These are phyloP conservation scores for Ganoderma meredithae DNA, from an alignment of 1,284 basidiomycete species.

Conservation along the genomic window DNA sequence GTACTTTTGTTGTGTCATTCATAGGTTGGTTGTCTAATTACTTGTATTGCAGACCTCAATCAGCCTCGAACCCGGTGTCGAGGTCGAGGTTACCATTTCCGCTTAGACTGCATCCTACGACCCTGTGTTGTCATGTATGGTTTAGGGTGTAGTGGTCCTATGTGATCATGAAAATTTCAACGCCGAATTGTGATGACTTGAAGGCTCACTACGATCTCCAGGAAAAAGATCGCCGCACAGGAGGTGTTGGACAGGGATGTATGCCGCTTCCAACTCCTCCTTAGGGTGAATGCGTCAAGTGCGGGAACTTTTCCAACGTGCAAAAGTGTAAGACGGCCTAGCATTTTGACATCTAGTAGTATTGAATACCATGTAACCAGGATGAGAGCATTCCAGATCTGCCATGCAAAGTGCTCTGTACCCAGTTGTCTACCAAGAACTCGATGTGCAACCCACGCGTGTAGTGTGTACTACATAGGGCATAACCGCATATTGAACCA, in stretches of 20 bases:
- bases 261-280: no score
- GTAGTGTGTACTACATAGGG: constrained; percentile 25
- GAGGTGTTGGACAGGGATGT: not conserved
- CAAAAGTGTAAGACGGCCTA: not conserved
- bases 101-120: constrained; percentile 42
- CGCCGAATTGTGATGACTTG: no score
- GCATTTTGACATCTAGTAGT: not conserved
- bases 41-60: constrained; percentile 82
- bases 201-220: not conserved
- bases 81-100: constrained; percentile 99
- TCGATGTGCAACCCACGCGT: constrained; percentile 5
- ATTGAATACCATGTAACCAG: not conserved
- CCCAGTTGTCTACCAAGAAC: constrained; percentile 19
- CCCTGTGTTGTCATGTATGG: constrained; percentile 24
- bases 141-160: constrained; percentile 26
- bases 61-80: constrained; percentile 98
- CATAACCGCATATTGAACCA: constrained; percentile 33
- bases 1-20: constrained; percentile 40
- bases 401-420: not conserved
- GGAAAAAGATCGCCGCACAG: not conserved
- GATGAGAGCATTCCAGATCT: not conserved
- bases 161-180: constrained; percentile 8
- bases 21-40: constrained; percentile 13
- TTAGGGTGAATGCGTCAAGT: not conserved
- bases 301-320: not conserved